These are phyloP conservation scores for Globisporangium mamillatum DNA, from an alignment of 352 stramenopile species.

Conservation along the genomic window DNA sequence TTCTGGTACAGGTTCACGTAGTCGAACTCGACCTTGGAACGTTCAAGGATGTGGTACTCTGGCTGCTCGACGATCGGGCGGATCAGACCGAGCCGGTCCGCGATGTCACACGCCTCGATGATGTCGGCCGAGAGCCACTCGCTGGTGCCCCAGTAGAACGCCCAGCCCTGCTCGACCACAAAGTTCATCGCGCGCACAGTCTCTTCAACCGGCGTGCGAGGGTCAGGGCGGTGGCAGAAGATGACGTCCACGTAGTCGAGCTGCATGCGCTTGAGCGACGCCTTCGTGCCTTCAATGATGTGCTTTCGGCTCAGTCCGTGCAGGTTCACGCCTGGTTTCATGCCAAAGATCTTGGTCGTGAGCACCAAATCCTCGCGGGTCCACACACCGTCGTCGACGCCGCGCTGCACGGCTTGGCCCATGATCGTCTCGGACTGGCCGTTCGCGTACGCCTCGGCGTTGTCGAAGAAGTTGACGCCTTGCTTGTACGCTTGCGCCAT, in stretches of 20 bases:
- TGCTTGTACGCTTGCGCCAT: constrained; percentile 27
- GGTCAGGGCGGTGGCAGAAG: constrained; percentile 44
- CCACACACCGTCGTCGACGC: constrained; percentile 22
- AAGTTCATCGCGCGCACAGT: constrained; percentile 49
- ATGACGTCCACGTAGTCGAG: constrained; percentile 46
- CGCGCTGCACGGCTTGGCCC: constrained; percentile 26
- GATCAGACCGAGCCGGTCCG: constrained; percentile 23
- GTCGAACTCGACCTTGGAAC: constrained; percentile 49
- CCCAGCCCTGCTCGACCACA: constrained; percentile 32
- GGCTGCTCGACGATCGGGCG: constrained; percentile 44
- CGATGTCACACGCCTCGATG: constrained; percentile 40
- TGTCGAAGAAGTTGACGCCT: constrained; percentile 67
- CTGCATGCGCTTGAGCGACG: constrained; percentile 32
- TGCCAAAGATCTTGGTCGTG: constrained; percentile 60
- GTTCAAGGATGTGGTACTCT: constrained; percentile 59
- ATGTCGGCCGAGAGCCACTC: constrained; percentile 52
- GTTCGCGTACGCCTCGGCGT: constrained; percentile 32
- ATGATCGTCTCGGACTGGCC: constrained; percentile 33
- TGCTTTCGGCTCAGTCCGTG: constrained; percentile 37
- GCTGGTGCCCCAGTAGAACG: constrained; percentile 47
- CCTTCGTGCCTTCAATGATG: constrained; percentile 42
- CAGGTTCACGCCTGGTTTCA: constrained; percentile 22
- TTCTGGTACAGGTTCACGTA: constrained; percentile 47
- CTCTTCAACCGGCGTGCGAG: constrained; percentile 32
- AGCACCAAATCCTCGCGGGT: constrained; percentile 50